Percentiles rank a stretch among this genome's conserved stretches.
Conservation (phyloP, 2,329 filamentous ascomycete species). For the Aaosphaeria arxii region DNA sequence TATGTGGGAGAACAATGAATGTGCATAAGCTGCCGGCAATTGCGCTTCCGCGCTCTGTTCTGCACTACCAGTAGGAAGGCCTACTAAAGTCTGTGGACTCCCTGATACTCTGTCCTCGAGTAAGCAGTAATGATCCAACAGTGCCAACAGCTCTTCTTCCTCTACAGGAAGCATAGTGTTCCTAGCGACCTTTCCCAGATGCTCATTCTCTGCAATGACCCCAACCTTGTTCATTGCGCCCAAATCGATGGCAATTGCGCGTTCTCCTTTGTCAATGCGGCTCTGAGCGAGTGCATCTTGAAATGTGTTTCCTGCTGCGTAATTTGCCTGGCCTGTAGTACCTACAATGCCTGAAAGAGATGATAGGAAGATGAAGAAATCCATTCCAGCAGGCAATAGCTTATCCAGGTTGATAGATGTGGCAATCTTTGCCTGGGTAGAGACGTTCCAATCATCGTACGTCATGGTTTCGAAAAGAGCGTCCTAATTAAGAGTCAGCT, state of each 20-base stretch:
- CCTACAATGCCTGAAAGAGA: conserved; percentile 19
- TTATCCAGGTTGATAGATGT: conserved; percentile 31
- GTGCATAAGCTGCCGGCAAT: too few species aligned
- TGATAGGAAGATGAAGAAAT: conserved; percentile 25
- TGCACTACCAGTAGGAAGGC: too few species aligned
- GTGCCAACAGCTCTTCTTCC: background rate
- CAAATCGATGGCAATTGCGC: conserved; percentile 9
- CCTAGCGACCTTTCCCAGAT: background rate
- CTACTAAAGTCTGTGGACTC: background rate
- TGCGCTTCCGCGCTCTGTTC: too few species aligned
- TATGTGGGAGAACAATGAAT: too few species aligned
- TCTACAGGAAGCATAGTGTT: background rate
- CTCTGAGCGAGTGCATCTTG: conserved; percentile 21
- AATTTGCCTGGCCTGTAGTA: conserved; percentile 17
- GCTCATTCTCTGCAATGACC: background rate
- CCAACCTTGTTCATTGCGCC: conserved; percentile 1
- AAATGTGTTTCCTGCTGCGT: conserved; percentile 21
- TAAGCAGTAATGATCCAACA: conserved; percentile 3
- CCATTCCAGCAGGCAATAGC: conserved; percentile 10
- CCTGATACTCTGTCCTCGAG: background rate
- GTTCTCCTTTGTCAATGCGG: conserved; percentile 11
- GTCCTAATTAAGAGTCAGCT: background rate
- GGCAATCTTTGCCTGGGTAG: conserved; percentile 24
- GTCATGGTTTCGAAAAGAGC: conserved; percentile 16
- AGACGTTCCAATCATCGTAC: conserved; percentile 7